Evolutionary conservation across 2,329 filamentous ascomycete genomes (phyloP).

Genomic region (Ophiosphaerella herpotricha): DNA sequence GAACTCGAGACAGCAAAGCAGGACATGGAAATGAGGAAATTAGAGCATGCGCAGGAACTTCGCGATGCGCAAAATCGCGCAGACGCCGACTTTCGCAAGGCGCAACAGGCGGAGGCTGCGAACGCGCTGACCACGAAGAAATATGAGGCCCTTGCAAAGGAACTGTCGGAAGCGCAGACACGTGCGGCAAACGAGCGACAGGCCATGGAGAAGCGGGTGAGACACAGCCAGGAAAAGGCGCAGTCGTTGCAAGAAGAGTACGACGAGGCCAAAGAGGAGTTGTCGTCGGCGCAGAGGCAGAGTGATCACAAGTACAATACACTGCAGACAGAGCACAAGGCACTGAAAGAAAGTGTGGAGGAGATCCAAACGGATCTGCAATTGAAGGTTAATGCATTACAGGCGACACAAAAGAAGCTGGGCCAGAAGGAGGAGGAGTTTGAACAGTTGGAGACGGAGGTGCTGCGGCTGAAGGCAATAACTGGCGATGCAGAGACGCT

Average conservation of each 20-base stretch:
- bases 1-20: conserved; percentile 85
- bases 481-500: conserved; percentile 86
- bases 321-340: conserved; percentile 63
- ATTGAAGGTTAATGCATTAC: conserved; percentile 60
- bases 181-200: conserved; percentile 60
- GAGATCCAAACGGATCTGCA: conserved; percentile 65
- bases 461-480: conserved; percentile 82
- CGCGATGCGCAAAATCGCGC: conserved; percentile 78
- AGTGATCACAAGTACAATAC: conserved; percentile 63
- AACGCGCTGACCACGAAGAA: conserved; percentile 58
- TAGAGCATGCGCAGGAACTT: conserved; percentile 82
- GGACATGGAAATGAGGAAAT: conserved; percentile 77
- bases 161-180: conserved; percentile 61
- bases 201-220: conserved; percentile 59
- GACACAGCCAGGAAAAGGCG: conserved; percentile 69
- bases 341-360: conserved; percentile 62
- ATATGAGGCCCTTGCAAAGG: conserved; percentile 58
- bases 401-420: conserved; percentile 68
- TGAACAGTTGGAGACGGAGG: conserved; percentile 78
- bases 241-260: conserved; percentile 77
- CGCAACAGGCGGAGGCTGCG: conserved; percentile 61
- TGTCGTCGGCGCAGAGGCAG: conserved; percentile 71
- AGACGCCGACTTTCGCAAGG: conserved; percentile 81
- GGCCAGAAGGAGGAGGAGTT: conserved; percentile 71
- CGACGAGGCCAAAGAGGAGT: conserved; percentile 78